phyloP scores from a whole-genome alignment of 768 basidiomycete genomes.

The Mycena albidolilacea region DNA sequence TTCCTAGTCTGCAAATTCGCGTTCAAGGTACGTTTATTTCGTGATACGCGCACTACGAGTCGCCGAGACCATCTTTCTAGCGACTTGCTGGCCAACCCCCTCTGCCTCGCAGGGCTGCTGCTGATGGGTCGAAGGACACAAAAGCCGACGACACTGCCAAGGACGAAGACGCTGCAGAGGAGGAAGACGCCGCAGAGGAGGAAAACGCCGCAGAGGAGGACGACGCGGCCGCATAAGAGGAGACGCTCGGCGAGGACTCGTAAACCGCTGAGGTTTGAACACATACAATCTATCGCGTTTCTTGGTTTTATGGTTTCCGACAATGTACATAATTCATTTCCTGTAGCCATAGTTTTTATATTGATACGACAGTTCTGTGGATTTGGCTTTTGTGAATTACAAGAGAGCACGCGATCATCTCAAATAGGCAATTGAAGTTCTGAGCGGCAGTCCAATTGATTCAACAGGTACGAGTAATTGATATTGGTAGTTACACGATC shows the following conservation, averaged over 20 bases:
- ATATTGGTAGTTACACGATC: conserved; percentile 31
- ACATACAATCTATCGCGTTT: background rate
- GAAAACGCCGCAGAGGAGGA: too few species aligned
- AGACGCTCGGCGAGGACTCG: background rate
- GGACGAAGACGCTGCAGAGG: background rate
- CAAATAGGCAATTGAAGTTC: background rate
- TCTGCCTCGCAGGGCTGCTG: conserved; percentile 52
- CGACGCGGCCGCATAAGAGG: conserved; percentile 1
- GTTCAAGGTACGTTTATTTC: conserved; percentile 71
- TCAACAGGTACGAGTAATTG: conserved; percentile 5
- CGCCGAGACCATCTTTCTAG: conserved; percentile 47
- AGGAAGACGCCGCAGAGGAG: too few species aligned
- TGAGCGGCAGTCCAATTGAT: too few species aligned
- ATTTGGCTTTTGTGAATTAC: too few species aligned
- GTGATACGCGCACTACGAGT: background rate
- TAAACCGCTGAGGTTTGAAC: background rate
- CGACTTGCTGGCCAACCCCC: conserved; percentile 71
- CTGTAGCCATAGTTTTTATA: background rate
- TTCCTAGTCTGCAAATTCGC: conserved; percentile 89
- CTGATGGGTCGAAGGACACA: conserved; percentile 35
- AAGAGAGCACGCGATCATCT: background rate
- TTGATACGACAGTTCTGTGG: too few species aligned
- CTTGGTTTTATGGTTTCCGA: background rate
- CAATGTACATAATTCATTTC: background rate
- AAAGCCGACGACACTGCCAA: conserved; percentile 33